Percentiles rank a stretch among this genome's conserved stretches.
phyloP scores from a whole-genome alignment of 2,329 filamentous ascomycete species.

The Colletotrichum acutatum region DNA sequence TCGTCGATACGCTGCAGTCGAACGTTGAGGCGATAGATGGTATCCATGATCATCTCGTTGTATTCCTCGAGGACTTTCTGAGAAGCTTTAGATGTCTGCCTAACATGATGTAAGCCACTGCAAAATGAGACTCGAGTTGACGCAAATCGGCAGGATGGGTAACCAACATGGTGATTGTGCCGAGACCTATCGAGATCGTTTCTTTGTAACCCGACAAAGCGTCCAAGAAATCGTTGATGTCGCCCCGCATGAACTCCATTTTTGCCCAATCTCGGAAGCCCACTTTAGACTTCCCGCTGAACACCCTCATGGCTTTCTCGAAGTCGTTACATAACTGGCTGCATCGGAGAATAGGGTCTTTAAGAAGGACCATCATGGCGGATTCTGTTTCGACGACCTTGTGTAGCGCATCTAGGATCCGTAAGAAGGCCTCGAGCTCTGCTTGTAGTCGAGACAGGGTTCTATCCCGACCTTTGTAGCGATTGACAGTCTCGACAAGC shows the following conservation, averaged over 20 bases:
- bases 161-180: conserved; percentile 49
- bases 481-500: conserved; percentile 46
- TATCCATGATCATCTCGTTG: conserved; percentile 51
- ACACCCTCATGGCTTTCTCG: conserved; percentile 48
- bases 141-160: conserved; percentile 12
- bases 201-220: conserved; percentile 50
- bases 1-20: conserved; percentile 49
- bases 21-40: conserved; percentile 46
- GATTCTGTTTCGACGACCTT: conserved; percentile 39
- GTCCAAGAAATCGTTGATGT: conserved; percentile 53
- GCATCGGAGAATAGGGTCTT: conserved; percentile 49
- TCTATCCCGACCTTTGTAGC: conserved; percentile 48
- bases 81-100: conserved; percentile 45
- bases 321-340: conserved; percentile 49
- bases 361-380: conserved; percentile 45
- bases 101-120: conserved; percentile 23
- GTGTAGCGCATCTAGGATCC: conserved; percentile 45
- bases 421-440: conserved; percentile 46
- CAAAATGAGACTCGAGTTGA: not conserved
- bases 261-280: conserved; percentile 51
- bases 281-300: conserved; percentile 45
- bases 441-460: conserved; percentile 45
- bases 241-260: conserved; percentile 53
- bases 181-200: conserved; percentile 50
- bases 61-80: conserved; percentile 47